Evolutionary conservation across 139 green algal genomes (phyloP), one percentile per base, ranked within the genome.

Genomic region (Micractinium conductrix): DNA sequence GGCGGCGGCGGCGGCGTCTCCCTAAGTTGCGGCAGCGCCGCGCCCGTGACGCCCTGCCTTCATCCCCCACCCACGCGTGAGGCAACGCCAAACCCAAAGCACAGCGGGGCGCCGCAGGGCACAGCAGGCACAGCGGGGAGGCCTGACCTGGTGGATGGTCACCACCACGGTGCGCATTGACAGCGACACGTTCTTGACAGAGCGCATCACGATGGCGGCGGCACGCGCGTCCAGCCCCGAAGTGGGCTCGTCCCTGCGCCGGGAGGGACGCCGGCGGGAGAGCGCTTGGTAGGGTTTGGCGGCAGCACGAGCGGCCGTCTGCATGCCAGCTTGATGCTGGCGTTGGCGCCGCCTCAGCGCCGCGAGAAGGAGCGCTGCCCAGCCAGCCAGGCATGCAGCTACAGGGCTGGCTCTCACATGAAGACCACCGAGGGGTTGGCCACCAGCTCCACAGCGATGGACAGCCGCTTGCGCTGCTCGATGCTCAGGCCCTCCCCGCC

Each of bases 401-500:
- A 48, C 70, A 38, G 70, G n/a, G 16, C 37, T 19, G 7, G 19
- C 70, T 16, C 40, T 28, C 40, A 30, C 70, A 35, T 72, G 65
- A 71, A 71, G 3, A 71, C 65, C 21, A 44, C 65, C 21, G 65
- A 72, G 22, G 65, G 65, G 35, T 72, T 95, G 60, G 93, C 91
- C 22, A 98, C 96, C 43, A 98, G 90, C 92, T 99, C 96, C 42
- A 98, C 93, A 0, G 90, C 96, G 74, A 99, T 98, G 79, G 92
- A 98, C 38, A 99, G 90, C 6, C 95, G 89, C 92, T 99, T 99
- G 79, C 96, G 89, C 87, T 96, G 93, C 93, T 98, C 95, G 26
- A 93, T 84, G n/a, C 71, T 90, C 63, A 97, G 88, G 0, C 94
- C 94, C 60, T 53, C 35, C 43, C 79, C 48, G 48, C 16, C 48